Base-by-base conservation (phyloP, 2,329 filamentous ascomycete species). In the Calonectria fujianensis region DNA sequence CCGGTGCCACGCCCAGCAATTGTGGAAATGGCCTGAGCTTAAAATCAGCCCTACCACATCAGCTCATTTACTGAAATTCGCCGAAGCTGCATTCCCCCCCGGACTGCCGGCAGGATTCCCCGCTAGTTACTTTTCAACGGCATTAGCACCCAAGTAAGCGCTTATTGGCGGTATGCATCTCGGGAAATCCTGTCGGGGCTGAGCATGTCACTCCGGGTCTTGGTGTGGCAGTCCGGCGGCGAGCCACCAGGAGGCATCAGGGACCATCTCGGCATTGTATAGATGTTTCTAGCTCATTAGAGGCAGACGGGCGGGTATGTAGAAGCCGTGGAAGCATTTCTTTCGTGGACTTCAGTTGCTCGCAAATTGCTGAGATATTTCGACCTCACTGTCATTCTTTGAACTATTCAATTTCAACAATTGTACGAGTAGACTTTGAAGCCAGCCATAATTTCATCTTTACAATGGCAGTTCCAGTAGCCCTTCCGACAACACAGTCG, bases 111-210 rank as follows among this genome's bases (percentile, higher is more conserved):
- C 51, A 54, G 69, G 61, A 64, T 64, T 71, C 52, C 69, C 69
- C 69, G 69, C 64, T 50, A 20, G 35, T 37, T 24, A 24, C 2
- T 41, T 39, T 27, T 61, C 37, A n/a, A 14, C 41, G 48, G 61
- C 27, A 8, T 20, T 16, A 29, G 31, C 54, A 37, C 37, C 39
- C 41, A 32, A 39, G 31, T 10, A 31, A 24, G 35, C 39, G n/a
- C 20, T 37, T 32, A 32, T 48, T 31, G 31, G 4, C 52, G 45
- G 37, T n/a, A 39, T 27, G 45, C n/a, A 48, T n/a, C 29, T 32
- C 69, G 69, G 69, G 69, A 59, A 71, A 71, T 71, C 69, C 69
- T 66, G 13, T 71, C 69, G 69, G 69, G 61, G 61, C 39, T 24
- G 37, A 6, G 20, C n/a, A 32, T 32, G 48, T 20, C 48, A 18